Evolutionary conservation across 2,329 filamentous ascomycete species (phyloP), one percentile per base, ranked within the genome.

Genomic region (Aspergillus sp.): DNA sequence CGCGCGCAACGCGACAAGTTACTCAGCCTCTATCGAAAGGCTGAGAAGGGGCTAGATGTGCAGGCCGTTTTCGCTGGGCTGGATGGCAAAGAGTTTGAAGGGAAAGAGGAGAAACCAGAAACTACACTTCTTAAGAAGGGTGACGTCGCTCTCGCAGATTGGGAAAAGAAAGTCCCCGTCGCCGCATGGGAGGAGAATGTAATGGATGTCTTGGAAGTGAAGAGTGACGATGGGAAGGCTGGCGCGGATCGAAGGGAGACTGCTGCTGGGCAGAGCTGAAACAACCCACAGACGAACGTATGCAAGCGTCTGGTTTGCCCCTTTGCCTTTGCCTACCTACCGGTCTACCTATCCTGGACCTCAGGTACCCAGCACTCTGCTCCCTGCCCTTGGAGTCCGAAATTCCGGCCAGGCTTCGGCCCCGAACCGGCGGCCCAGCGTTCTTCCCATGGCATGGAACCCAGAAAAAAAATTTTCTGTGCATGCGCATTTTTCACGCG

Each of bases 1-100:
- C 60, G 24, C 68, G 74, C 8, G 57, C 61, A 21, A 33, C 62
- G 24, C 68, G 74, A 73, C 54, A 63, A 62, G 49, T 40, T 74
- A 3, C 62, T 69, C 9, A 68, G 70, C 37, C 61, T 78, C 12
- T 74, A 75, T 49, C 66, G 69, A 12, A 61, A 66, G 6, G 89
- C 89, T 3, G 75, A 78, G 14, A 73, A 73, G 40, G 88, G 90
- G 50, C 73, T 95, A 52, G 79, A 79, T 41, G 82, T 87, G 14
- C 79, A 83, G 66, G 78, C 76, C 45, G 77, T 96, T 27, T 90
- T 93, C 72, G 83, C 80, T 24, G 68, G 62, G 7, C 23, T 66
- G 14, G 64, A 58, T 15, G 63, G 50, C 17, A 19, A n/a, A n/a
- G 31, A 27, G 12, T 56, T 49, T 9, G 46, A 58, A 3, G 61